Percentiles rank a stretch among this genome's conserved stretches.
These are phyloP conservation scores for Cyamopsis tetragonoloba DNA, from an alignment of 306 rosid genomes.

Conservation along the genomic window DNA sequence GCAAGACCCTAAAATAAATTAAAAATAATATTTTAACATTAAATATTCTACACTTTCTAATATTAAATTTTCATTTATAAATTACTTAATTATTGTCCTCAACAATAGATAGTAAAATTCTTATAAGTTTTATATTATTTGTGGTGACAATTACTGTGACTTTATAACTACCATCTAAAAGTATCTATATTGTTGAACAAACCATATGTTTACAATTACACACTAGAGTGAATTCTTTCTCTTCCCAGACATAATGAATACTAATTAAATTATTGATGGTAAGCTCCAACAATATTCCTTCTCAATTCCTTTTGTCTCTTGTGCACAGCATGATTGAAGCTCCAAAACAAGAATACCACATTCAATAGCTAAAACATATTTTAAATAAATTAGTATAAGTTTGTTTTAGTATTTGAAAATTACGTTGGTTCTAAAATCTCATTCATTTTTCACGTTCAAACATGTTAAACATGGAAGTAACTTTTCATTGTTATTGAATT, in stretches of 20 bases:
- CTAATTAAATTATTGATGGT: conserved; percentile 40
- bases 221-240: neutral
- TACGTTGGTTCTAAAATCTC: too few relatives aligned
- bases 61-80: too few relatives aligned
- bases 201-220: neutral
- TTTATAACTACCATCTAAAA: neutral
- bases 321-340: conserved; percentile 35
- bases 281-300: conserved; percentile 58
- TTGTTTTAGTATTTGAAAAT: too few relatives aligned
- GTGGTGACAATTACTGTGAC: neutral
- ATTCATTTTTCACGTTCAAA: too few relatives aligned
- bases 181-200: neutral
- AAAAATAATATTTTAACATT: too few relatives aligned
- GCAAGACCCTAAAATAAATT: too few relatives aligned
- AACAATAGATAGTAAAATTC: too few relatives aligned
- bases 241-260: neutral
- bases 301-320: conserved; percentile 54
- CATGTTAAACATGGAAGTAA: too few relatives aligned
- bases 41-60: too few relatives aligned
- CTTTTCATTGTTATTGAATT: too few relatives aligned
- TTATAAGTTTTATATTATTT: neutral
- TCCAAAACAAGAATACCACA: conserved; percentile 13
- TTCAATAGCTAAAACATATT: conserved; percentile 24
- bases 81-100: too few relatives aligned
- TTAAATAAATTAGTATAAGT: too few relatives aligned